phyloP scores from a whole-genome alignment of 441 rosid genomes.

The Jatropha podagrica region DNA sequence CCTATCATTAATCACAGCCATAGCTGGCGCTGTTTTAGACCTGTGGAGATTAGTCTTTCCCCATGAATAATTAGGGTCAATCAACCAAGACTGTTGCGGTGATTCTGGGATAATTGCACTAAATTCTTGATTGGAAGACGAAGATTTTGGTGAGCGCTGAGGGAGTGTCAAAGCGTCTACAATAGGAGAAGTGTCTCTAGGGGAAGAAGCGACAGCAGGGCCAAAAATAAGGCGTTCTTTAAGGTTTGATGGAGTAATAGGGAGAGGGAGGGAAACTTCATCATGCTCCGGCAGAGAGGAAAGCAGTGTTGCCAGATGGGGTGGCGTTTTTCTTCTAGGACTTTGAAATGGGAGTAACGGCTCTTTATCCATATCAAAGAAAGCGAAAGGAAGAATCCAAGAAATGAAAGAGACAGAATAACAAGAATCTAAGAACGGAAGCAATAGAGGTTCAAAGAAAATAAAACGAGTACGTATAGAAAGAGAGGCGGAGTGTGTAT shows the following conservation, averaged over 20 bases:
- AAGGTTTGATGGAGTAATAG: conserved; percentile 63
- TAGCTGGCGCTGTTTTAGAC: conserved; percentile 75
- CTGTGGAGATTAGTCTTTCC: conserved; percentile 60
- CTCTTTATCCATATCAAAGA: conserved; percentile 49
- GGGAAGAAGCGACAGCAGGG: conserved; percentile 40
- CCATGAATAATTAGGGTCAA: conserved; percentile 35
- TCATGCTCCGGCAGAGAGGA: conserved; percentile 70
- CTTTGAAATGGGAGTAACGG: conserved; percentile 44
- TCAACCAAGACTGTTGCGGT: conserved; percentile 34
- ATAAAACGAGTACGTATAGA: too few relatives aligned
- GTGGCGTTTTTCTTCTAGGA: conserved; percentile 31
- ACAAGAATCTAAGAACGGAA: not conserved
- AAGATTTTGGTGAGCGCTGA: conserved; percentile 27
- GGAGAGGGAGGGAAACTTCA: conserved; percentile 56
- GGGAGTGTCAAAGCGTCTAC: conserved; percentile 53
- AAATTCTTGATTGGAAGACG: conserved; percentile 28
- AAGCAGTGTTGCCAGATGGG: conserved; percentile 32
- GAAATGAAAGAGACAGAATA: not conserved
- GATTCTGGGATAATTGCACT: conserved; percentile 20
- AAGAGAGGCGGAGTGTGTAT: not conserved
- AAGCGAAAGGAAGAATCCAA: not conserved
- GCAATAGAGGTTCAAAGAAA: not conserved
- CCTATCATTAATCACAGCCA: conserved; percentile 57
- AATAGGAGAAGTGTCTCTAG: conserved; percentile 32
- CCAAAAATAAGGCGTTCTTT: conserved; percentile 86